phyloP scores from a whole-genome alignment of 225 moss, liverwort and hornwort genomes.

The Antitrichia curtipendula region DNA sequence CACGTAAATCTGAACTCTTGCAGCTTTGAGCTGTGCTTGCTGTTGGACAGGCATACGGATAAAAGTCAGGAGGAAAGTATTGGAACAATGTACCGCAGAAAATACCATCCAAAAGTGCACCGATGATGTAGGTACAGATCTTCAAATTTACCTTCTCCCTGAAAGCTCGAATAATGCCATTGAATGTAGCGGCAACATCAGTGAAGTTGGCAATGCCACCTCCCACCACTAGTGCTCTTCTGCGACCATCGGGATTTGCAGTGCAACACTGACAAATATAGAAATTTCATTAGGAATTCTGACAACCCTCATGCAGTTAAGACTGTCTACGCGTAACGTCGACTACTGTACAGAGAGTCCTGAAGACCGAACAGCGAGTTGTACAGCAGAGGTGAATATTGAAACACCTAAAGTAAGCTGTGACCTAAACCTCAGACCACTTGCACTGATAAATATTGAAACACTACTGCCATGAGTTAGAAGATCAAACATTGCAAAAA shows the following conservation, averaged over 20 bases:
- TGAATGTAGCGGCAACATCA: constrained; percentile 92
- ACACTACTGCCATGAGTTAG: not conserved
- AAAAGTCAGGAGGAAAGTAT: not conserved
- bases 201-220: constrained; percentile 99
- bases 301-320: not conserved
- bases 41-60: constrained; percentile 3
- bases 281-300: not conserved
- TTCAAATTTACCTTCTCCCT: constrained; percentile 65
- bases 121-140: not conserved
- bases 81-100: not conserved
- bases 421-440: not conserved
- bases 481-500: not conserved
- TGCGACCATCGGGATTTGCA: constrained; percentile 78
- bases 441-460: not conserved
- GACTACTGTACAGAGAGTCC: not conserved
- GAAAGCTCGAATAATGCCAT: constrained; percentile 83
- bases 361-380: not conserved
- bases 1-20: constrained; percentile 81
- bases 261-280: constrained; percentile 65
- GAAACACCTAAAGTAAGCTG: not conserved
- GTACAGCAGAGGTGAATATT: not conserved
- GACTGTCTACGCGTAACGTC: not conserved
- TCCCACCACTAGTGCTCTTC: constrained; percentile 75
- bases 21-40: constrained; percentile 86
- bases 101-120: not conserved